phyloP scores from a whole-genome alignment of 331 rosid genomes.

The Arachis monticola region DNA sequence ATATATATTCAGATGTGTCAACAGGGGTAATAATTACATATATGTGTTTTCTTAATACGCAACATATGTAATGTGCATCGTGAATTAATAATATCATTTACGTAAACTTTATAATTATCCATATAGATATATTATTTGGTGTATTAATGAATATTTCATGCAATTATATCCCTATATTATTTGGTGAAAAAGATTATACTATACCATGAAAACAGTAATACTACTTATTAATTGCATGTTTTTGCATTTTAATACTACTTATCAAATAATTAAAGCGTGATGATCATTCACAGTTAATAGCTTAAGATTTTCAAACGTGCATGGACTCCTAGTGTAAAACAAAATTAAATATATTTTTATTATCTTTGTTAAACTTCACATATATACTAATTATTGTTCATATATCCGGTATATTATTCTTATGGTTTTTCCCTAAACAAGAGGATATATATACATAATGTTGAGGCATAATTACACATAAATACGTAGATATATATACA shows the following conservation, averaged over 20 bases:
- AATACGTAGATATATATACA: not conserved
- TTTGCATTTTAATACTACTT: not conserved
- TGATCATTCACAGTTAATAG: too few species aligned
- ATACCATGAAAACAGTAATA: too few species aligned
- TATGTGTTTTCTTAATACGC: slow-evolving; percentile 35
- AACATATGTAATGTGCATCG: slow-evolving; percentile 6
- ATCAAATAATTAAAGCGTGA: not conserved
- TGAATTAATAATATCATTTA: slow-evolving; percentile 3
- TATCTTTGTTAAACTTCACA: not conserved
- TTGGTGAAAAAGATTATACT: too few species aligned
- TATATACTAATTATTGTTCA: not conserved
- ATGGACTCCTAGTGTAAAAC: not conserved
- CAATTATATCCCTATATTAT: too few species aligned
- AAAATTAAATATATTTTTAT: not conserved
- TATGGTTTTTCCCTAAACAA: not conserved
- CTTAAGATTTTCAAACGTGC: not conserved
- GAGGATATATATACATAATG: not conserved
- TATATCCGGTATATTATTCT: not conserved
- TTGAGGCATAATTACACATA: not conserved
- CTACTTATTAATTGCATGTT: too few species aligned
- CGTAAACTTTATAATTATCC: slow-evolving; percentile 1
- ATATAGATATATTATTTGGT: too few species aligned
- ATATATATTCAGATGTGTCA: slow-evolving; percentile 31
- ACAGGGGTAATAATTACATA: slow-evolving; percentile 31
- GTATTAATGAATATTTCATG: too few species aligned